Percentiles rank a stretch among this genome's conserved stretches.
Evolutionary conservation across 2,329 filamentous ascomycete species (phyloP).

Genomic region (Venturia aucupariae): DNA sequence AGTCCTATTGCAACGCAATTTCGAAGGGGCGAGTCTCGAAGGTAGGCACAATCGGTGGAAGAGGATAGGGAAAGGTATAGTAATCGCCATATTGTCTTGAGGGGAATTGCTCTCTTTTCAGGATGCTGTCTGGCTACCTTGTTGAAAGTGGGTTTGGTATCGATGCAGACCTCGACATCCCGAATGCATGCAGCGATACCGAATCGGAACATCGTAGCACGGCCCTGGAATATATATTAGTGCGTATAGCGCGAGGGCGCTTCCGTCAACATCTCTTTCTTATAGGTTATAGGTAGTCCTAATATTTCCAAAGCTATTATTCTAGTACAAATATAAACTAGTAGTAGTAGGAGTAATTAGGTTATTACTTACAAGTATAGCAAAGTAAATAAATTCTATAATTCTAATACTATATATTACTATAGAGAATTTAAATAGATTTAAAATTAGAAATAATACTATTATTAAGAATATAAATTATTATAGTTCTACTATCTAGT

Average conservation of each 20-base stretch:
- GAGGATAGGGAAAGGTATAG: background rate
- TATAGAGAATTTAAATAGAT: too few species aligned
- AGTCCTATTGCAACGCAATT: background rate
- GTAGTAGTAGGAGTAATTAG: too few species aligned
- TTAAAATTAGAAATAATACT: too few species aligned
- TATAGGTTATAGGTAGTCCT: background rate
- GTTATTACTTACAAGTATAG: too few species aligned
- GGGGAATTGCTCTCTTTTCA: background rate
- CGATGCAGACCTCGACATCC: background rate
- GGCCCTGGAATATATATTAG: background rate
- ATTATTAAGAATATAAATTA: too few species aligned
- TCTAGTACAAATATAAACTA: too few species aligned
- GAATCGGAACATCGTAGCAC: background rate
- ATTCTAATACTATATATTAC: too few species aligned
- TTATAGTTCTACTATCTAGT: too few species aligned
- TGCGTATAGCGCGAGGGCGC: background rate
- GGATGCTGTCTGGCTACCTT: background rate
- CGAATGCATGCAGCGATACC: background rate
- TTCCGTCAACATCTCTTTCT: background rate
- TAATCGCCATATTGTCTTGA: background rate
- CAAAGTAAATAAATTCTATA: too few species aligned
- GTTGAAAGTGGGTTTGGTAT: background rate
- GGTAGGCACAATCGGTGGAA: background rate
- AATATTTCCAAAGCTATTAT: background rate
- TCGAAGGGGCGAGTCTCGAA: background rate